phyloP scores from a whole-genome alignment of 2,329 filamentous ascomycete genomes.

The Fusarium armeniacum region DNA sequence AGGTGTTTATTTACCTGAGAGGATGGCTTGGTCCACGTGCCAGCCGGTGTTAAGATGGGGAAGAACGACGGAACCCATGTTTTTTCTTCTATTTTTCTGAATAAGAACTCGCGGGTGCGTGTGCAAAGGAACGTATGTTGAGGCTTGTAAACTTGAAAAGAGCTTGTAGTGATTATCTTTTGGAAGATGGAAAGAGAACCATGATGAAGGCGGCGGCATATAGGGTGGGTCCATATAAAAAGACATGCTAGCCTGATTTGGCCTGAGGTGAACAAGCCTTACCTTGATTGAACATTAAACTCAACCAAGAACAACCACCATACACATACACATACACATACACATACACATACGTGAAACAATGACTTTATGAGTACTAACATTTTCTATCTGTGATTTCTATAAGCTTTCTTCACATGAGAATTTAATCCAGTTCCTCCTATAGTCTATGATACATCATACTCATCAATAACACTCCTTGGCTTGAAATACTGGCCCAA shows the following conservation, averaged over 20 bases:
- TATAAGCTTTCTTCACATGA: not conserved
- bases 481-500: conserved; percentile 65
- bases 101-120: not conserved
- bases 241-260: conserved; percentile 1
- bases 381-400: not conserved
- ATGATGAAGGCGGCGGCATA: conserved; percentile 32
- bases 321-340: not conserved
- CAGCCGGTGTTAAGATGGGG: conserved; percentile 92
- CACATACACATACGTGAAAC: not conserved
- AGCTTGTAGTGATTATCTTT: conserved; percentile 10
- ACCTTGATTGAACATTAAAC: conserved; percentile 12
- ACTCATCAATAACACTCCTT: conserved; percentile 68
- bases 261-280: conserved; percentile 20
- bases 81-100: not conserved
- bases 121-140: not conserved
- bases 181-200: conserved; percentile 18
- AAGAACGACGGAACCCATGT: conserved; percentile 86
- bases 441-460: conserved; percentile 28
- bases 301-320: not conserved
- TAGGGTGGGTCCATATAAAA: not conserved
- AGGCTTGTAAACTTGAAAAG: not conserved
- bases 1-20: conserved; percentile 53
- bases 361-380: not conserved
- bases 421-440: not conserved
- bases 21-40: conserved; percentile 98